phyloP scores from a whole-genome alignment of 2,329 filamentous ascomycete species.

The Alternaria viburni region DNA sequence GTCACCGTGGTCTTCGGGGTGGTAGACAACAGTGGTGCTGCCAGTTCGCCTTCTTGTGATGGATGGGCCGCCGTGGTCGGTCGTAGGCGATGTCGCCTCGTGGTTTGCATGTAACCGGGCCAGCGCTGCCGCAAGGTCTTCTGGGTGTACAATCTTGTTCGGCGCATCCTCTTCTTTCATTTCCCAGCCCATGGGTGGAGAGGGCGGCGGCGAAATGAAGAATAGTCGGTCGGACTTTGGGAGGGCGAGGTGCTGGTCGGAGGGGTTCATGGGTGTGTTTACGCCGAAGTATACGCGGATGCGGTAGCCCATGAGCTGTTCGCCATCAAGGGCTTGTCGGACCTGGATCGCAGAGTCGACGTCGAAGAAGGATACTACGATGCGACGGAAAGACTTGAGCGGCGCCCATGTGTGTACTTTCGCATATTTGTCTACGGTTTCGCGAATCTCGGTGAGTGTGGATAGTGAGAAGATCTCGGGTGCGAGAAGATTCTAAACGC shows the following conservation, averaged over 20 bases:
- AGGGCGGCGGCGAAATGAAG: constrained; percentile 70
- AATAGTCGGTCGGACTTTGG: constrained; percentile 68
- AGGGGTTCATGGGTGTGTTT: constrained; percentile 47
- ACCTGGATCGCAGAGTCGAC: constrained; percentile 73
- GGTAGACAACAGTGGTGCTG: constrained; percentile 67
- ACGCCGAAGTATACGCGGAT: constrained; percentile 50
- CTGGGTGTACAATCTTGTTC: constrained; percentile 69
- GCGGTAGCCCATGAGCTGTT: constrained; percentile 70
- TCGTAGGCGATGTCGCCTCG: constrained; percentile 35
- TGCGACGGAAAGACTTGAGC: constrained; percentile 81
- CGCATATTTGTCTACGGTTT: constrained; percentile 72
- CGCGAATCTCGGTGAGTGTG: constrained; percentile 75
- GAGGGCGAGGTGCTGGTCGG: constrained; percentile 48
- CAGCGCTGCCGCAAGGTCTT: constrained; percentile 65
- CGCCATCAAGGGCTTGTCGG: constrained; percentile 75
- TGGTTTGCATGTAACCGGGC: constrained; percentile 56
- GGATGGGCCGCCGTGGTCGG: constrained; percentile 24
- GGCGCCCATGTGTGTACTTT: constrained; percentile 79
- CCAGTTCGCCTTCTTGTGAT: constrained; percentile 49
- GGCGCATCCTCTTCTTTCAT: constrained; percentile 68
- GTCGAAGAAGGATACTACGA: constrained; percentile 78
- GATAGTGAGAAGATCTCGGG: constrained; percentile 74
- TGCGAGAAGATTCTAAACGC: constrained; percentile 68
- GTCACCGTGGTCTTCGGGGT: constrained; percentile 67
- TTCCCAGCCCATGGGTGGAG: constrained; percentile 70